Base-by-base conservation (phyloP, 108 stramenopile species). In the Skeletonema costatum region DNA sequence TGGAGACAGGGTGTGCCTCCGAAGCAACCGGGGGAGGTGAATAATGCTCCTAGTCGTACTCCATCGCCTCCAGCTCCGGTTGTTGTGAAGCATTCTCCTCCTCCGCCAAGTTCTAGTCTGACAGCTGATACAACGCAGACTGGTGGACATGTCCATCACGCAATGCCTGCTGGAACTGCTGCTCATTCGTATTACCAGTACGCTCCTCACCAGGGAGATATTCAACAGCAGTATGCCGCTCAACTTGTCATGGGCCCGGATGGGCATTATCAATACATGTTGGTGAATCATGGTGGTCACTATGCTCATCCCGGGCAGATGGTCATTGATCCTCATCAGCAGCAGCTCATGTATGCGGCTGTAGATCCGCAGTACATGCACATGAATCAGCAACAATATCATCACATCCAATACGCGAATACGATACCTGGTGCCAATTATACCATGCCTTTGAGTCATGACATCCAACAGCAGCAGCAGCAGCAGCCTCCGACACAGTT, bases 231-330 rank as follows among this genome's bases (percentile, higher is more conserved):
- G 64, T 67, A 68, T 33, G 59, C 71, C 5, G 71, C 86, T 53
- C 90, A 92, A 68, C 78, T 93, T 39, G 84, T 90, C 29, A 42
- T 93, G 16, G 93, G 90, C 0, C 93, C 85, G 14, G 90, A 91
- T 79, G 93, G 93, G n/a, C 85, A 88, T 25, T 92, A 89, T 68
- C 76, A 81, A 1, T 88, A 86, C 67, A 78, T 92, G 13, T 77
- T 90, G 36, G 83, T 93, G 44, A 86, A 88, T 41, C 77, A 77
- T 38, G 66, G 46, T 50, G 71, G 64, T 29, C 59, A 48, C 31
- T 60, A 76, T 66, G 75, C 44, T 31, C 74, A 73, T 58, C 62
- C 63, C 19, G 82, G 81, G 44, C 85, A 71, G 59, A 73, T 83
- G 71, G 68, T 83, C 62, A 51, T 69, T 39, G 76, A 83, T 73